phyloP scores from a whole-genome alignment of 2,329 filamentous ascomycete genomes.

The Elsinoe arachidis region DNA sequence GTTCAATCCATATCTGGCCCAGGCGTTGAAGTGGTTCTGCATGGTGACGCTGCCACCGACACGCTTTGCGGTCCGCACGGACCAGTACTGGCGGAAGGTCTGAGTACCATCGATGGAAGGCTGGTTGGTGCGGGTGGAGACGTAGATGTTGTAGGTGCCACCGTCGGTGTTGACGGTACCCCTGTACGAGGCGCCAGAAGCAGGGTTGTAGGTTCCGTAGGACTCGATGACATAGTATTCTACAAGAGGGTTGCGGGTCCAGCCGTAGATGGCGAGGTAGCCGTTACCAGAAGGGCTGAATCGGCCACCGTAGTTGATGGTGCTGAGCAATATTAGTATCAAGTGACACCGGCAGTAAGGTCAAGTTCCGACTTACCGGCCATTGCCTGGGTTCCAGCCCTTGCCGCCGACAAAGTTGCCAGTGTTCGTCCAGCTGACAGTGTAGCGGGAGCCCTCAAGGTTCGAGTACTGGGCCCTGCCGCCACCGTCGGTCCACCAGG shows the following conservation, averaged over 20 bases:
- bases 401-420: slow-evolving; percentile 52
- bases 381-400: slow-evolving; percentile 48
- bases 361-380: slow-evolving; percentile 21
- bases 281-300: slow-evolving; percentile 42
- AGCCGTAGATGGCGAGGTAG: slow-evolving; percentile 53
- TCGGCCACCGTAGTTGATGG: slow-evolving; percentile 42
- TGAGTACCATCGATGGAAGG: slow-evolving; percentile 46
- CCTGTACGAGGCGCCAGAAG: slow-evolving; percentile 39
- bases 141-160: slow-evolving; percentile 45
- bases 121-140: slow-evolving; percentile 35
- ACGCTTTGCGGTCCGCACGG: slow-evolving; percentile 42
- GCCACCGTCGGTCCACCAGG: slow-evolving; percentile 51
- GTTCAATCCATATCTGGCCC: slow-evolving; percentile 40
- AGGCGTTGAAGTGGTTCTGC: slow-evolving; percentile 46
- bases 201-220: slow-evolving; percentile 42
- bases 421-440: slow-evolving; percentile 35
- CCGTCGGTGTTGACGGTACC: slow-evolving; percentile 46
- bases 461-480: slow-evolving; percentile 48
- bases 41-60: slow-evolving; percentile 43
- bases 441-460: slow-evolving; percentile 41
- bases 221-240: slow-evolving; percentile 52
- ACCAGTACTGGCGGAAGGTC: slow-evolving; percentile 50
- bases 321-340: slow-evolving; percentile 12
- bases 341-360: no score
- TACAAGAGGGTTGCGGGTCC: slow-evolving; percentile 45